Base-by-base conservation (phyloP, 2,329 filamentous ascomycete species). In the Apiospora arundinis region DNA sequence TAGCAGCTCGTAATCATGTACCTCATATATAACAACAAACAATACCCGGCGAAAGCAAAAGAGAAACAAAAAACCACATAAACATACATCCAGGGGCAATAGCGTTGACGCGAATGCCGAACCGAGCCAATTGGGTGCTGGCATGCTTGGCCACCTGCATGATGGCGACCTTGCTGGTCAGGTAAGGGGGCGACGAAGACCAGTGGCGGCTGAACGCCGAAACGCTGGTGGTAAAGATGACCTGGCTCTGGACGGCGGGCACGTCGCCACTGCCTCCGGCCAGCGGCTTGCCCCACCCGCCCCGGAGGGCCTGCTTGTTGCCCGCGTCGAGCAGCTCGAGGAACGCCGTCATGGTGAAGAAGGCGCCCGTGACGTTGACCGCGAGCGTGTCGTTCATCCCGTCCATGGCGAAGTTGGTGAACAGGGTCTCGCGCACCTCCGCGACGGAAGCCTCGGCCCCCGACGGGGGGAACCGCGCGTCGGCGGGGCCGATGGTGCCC, bases 341-440 rank as follows among this genome's bases (percentile, higher is more conserved):
- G 75, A 94, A 92, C 0, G 91, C 91, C 0, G 90, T 85, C 8
- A 91, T 91, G 60, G 88, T 91, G 81, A 92, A 92, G 80, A 90
- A 93, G 0, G 91, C 86, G 14, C 88, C 87, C 0, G 91, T 88
- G 11, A 91, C 87, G 75, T 94, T 92, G 16, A 89, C 88, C 65
- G 86, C 84, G 79, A 89, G 89, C 0, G 87, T 87, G 40, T 86
- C 78, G 46, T 86, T 86, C 88, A 91, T 92, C 37, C 85, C 84
- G 46, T 89, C 86, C 71, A 88, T 83, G 73, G 87, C 82, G 68
- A 69, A 70, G 49, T 67, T 48, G 63, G 49, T 42, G 45, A 72
- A 72, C 28, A 56, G 66, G 18, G 32, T 37, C 45, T 49, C 44
- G 44, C 67, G 67, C 4, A 18, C 1, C 44, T 48, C 67, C 21